These are phyloP conservation scores for Calocybe gangraenosa DNA, from an alignment of 768 basidiomycete genomes.

Conservation along the genomic window DNA sequence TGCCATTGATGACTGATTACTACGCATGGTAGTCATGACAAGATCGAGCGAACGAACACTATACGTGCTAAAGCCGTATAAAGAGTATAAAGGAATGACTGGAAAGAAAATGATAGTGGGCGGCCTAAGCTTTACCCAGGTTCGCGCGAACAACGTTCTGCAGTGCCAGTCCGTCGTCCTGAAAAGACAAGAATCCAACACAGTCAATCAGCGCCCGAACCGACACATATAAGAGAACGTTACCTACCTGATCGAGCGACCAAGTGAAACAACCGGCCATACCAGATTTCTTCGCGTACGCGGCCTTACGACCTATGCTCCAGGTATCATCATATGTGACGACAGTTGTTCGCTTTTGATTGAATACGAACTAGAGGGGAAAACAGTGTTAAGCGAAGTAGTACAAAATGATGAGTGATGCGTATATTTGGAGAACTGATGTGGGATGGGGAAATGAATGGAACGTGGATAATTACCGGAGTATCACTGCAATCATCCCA, in stretches of 20 bases:
- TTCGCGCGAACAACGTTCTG: conserved; percentile 38
- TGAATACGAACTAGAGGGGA: conserved; percentile 34
- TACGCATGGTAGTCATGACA: not conserved
- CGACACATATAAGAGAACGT: not conserved
- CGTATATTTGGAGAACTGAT: not conserved
- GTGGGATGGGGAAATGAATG: not conserved
- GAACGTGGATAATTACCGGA: conserved; percentile 39
- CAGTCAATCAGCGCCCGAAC: not conserved
- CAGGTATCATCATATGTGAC: conserved; percentile 64
- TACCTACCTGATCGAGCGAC: conserved; percentile 50
- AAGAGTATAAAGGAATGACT: not conserved
- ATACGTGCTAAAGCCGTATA: not conserved
- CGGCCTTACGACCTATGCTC: conserved; percentile 47
- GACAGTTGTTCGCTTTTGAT: conserved; percentile 40
- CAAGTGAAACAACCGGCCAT: conserved; percentile 56
- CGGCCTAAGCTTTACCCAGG: conserved; percentile 7
- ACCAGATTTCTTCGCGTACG: conserved; percentile 46
- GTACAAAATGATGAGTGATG: not conserved
- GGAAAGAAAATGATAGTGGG: not conserved
- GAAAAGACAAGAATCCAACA: not conserved
- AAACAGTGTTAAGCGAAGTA: not conserved
- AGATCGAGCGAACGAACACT: not conserved
- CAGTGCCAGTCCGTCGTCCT: conserved; percentile 34
- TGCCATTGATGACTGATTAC: not conserved
- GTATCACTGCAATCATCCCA: conserved; percentile 73